Conservation (phyloP, 2,329 filamentous ascomycete species). For the Penicillium sp. region DNA sequence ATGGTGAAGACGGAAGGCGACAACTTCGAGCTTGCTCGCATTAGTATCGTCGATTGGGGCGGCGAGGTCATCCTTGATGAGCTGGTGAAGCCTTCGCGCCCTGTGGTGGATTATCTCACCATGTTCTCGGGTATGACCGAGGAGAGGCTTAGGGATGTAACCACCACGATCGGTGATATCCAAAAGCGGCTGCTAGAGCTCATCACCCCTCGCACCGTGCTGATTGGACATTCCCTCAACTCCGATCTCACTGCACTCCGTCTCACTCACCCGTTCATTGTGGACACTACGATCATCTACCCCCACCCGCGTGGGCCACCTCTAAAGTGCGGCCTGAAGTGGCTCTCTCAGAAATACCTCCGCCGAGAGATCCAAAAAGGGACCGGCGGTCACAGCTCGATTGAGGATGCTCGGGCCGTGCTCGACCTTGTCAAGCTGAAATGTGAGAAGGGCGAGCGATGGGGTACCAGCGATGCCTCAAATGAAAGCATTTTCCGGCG, state of each 20-base stretch:
- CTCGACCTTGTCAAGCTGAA: slow-evolving; percentile 93
- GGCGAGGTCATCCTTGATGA: slow-evolving; percentile 78
- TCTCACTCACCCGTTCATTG: slow-evolving; percentile 84
- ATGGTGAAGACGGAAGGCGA: slow-evolving; percentile 87
- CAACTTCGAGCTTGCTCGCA: slow-evolving; percentile 76
- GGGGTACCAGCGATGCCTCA: slow-evolving; percentile 73
- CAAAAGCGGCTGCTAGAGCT: slow-evolving; percentile 70
- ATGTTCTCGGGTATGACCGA: slow-evolving; percentile 87
- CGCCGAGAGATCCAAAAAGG: slow-evolving; percentile 83
- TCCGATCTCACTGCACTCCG: slow-evolving; percentile 69
- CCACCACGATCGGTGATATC: slow-evolving; percentile 76
- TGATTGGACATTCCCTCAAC: slow-evolving; percentile 47
- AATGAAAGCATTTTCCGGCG: slow-evolving; percentile 88
- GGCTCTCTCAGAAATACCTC: slow-evolving; percentile 79
- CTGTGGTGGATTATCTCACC: slow-evolving; percentile 91
- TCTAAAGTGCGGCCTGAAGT: slow-evolving; percentile 86
- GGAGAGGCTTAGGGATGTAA: slow-evolving; percentile 73
- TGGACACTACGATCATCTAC: slow-evolving; percentile 86
- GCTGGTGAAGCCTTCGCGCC: slow-evolving; percentile 80
- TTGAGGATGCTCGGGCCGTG: slow-evolving; percentile 87
- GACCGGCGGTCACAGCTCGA: slow-evolving; percentile 73
- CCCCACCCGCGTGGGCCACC: slow-evolving; percentile 86
- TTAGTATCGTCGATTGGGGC: slow-evolving; percentile 83
- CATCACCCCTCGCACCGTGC: slow-evolving; percentile 49
- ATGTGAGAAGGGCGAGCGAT: slow-evolving; percentile 82